Conservation (phyloP, 2,329 filamentous ascomycete species). For the Pseudocercospora eumusae region DNA sequence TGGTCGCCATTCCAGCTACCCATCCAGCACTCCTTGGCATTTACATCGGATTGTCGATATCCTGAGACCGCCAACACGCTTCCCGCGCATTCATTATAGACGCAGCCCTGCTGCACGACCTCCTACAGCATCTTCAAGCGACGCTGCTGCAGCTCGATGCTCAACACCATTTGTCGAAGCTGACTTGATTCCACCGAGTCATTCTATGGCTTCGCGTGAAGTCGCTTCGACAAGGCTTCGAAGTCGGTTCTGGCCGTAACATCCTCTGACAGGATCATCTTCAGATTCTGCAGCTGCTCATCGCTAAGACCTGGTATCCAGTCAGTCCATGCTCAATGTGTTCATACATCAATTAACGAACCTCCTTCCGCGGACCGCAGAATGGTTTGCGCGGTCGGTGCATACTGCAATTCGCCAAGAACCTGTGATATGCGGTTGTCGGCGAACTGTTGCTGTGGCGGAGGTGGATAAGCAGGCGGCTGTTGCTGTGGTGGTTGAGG, state of each 20-base stretch:
- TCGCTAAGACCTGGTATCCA: slow-evolving; percentile 35
- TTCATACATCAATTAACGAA: neutral
- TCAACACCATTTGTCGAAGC: neutral
- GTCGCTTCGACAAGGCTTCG: slow-evolving; percentile 33
- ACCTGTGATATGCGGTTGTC: slow-evolving; percentile 37
- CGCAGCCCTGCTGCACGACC: neutral
- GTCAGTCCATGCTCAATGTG: neutral
- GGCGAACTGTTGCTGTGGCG: slow-evolving; percentile 32
- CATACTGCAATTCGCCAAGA: slow-evolving; percentile 46
- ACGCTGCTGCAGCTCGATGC: neutral
- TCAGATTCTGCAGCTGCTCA: slow-evolving; percentile 72
- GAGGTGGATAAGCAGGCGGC: slow-evolving; percentile 38
- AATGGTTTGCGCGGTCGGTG: slow-evolving; percentile 46
- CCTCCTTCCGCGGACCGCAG: slow-evolving; percentile 32
- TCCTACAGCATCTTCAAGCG: neutral
- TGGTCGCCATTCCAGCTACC: neutral
- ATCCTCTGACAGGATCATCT: slow-evolving; percentile 66
- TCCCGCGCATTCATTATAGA: neutral
- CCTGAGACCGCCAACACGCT: neutral
- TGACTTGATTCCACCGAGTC: neutral
- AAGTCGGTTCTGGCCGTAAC: slow-evolving; percentile 64
- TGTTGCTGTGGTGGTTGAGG: slow-evolving; percentile 39
- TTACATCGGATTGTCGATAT: neutral
- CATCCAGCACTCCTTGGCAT: neutral
- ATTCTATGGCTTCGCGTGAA: slow-evolving; percentile 20